Conservation (phyloP, 768 basidiomycete genomes). For the Russula virescens region DNA sequence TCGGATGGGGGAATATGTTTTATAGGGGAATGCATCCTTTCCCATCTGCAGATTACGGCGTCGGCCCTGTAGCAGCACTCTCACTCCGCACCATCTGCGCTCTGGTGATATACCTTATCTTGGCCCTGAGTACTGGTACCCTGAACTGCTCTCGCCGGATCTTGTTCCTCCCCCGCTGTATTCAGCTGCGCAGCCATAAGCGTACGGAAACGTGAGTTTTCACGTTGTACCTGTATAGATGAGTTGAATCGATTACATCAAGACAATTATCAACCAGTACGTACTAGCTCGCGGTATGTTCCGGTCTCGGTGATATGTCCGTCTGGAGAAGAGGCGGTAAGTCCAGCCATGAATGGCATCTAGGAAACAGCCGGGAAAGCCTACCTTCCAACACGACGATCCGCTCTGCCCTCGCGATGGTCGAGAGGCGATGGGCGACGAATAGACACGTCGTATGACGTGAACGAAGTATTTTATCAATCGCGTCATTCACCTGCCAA, state of each 20-base stretch:
- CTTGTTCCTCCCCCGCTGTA: slow-evolving; percentile 32
- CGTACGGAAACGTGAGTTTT: slow-evolving; percentile 73
- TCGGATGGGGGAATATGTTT: too few species aligned
- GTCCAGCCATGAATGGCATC: background rate
- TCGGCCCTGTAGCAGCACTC: background rate
- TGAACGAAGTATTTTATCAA: slow-evolving; percentile 77
- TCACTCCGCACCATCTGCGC: background rate
- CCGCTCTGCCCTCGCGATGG: slow-evolving; percentile 83
- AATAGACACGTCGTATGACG: slow-evolving; percentile 82
- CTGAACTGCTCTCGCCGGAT: background rate
- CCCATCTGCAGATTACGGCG: too few species aligned
- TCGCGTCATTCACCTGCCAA: slow-evolving; percentile 75
- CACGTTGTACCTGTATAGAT: slow-evolving; percentile 46
- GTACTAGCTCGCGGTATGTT: slow-evolving; percentile 68
- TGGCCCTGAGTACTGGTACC: background rate
- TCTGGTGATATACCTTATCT: background rate
- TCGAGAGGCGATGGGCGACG: slow-evolving; percentile 85
- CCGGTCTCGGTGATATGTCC: slow-evolving; percentile 81
- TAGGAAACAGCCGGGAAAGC: slow-evolving; percentile 8
- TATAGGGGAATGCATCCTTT: too few species aligned
- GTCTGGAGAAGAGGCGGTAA: slow-evolving; percentile 34
- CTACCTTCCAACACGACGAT: slow-evolving; percentile 87
- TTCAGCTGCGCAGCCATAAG: slow-evolving; percentile 88
- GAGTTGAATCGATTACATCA: background rate
- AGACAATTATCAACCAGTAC: background rate